Evolutionary conservation across 148 eudicot species (phyloP), one percentile per base, ranked within the genome.

Genomic region (Vaccinium macrocarpon): DNA sequence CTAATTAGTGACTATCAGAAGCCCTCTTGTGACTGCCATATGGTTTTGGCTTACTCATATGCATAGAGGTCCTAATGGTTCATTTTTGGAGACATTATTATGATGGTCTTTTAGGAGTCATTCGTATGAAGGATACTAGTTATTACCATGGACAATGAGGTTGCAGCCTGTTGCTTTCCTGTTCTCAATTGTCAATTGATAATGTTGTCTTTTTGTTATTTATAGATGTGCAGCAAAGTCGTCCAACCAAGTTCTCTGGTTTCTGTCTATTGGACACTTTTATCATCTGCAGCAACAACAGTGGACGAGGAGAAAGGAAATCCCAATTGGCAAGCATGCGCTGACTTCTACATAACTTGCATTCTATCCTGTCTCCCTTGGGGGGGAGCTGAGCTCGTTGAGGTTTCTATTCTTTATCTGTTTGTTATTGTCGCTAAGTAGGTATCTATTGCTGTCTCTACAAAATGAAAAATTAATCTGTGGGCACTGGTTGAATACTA

Each of bases 281-380:
- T 97, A 81, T 97, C 99, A 27, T 97, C 99, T 49, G 99, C 99
- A 82, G 98, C 98, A 8, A 97, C 99, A 29, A 97, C 91, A 53
- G 94, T 97, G 80, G 99, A 97, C 82, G 99, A 97, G 80, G 99
- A 97, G 84, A 97, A 93, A 87, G 99, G 99, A 81, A 97, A 95
- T 86, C 99, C 99, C 10, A 88, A 98, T 78, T 97, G 99, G 98
- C 99, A 97, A 94, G 98, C 99, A 84, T 86, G 98, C 73, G 99
- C 98, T 49, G 99, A 97, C 91, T 97, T 95, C 81, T 97, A 97
- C 84, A 90, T 97, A 48, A 86, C 90, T 78, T 94, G 99, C 86
- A 86, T 95, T 82, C 86, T 97, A 59, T 90, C 98, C n/a, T 94
- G 97, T 86, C 95, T 97, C 62, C 99, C 99, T 27, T 97, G 99